Conservation (phyloP, 441 rosid genomes). For the Populus hybrid region DNA sequence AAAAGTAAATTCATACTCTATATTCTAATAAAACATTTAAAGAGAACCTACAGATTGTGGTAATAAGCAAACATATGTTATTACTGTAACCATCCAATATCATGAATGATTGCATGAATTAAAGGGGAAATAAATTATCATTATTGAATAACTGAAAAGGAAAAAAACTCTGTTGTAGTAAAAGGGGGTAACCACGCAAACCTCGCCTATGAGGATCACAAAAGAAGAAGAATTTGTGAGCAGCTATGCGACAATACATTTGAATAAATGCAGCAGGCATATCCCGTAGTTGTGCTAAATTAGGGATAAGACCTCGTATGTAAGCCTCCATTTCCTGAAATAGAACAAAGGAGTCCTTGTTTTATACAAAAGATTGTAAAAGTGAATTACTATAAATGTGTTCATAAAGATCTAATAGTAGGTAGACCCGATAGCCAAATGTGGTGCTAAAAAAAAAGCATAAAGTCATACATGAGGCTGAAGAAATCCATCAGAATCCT, state of each 20-base stretch:
- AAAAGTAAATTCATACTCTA: not conserved
- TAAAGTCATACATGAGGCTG: constrained; percentile 59
- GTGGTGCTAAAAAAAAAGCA: constrained; percentile 8
- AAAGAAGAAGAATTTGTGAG: constrained; percentile 98
- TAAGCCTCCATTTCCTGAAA: constrained; percentile 97
- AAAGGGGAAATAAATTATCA: not conserved
- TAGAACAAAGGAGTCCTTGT: constrained; percentile 18
- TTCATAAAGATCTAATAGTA: constrained; percentile 2
- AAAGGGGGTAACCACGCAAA: constrained; percentile 23
- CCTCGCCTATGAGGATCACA: constrained; percentile 99
- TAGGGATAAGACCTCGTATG: constrained; percentile 93
- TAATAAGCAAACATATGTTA: not conserved
- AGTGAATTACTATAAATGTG: not conserved
- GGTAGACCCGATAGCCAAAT: not conserved
- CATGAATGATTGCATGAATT: not conserved
- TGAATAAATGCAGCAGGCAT: constrained; percentile 85
- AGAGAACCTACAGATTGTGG: not conserved
- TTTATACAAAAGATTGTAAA: constrained; percentile 2
- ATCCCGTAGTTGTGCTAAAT: constrained; percentile 89
- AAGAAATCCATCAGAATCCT: constrained; percentile 98
- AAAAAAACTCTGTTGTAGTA: not conserved
- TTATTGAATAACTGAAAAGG: not conserved
- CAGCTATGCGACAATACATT: constrained; percentile 96
- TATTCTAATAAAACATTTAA: not conserved
- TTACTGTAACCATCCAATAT: not conserved